These are phyloP conservation scores for Aspergillus heteromorphus DNA, from an alignment of 495 filamentous ascomycete species.

Conservation along the genomic window DNA sequence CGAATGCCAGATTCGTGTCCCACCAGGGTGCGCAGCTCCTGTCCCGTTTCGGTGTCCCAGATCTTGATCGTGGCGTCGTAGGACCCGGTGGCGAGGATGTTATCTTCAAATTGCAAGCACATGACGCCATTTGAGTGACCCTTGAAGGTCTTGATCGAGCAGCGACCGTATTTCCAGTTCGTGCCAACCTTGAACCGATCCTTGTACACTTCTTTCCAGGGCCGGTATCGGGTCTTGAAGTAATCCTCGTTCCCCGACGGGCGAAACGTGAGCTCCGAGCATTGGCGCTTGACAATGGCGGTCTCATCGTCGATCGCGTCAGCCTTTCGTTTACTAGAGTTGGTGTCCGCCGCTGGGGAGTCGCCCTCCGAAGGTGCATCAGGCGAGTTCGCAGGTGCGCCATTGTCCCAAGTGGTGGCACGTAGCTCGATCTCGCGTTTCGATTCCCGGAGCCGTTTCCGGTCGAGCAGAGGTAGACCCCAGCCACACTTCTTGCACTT, in stretches of 20 bases:
- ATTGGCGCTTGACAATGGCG: conserved; percentile 35
- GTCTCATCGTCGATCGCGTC: conserved; percentile 24
- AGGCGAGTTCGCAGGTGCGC: conserved; percentile 17
- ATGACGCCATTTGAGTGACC: conserved; percentile 95
- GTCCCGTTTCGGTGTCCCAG: conserved; percentile 86
- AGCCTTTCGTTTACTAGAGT: conserved; percentile 35
- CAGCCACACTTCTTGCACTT: conserved; percentile 97
- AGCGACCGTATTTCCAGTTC: conserved; percentile 95
- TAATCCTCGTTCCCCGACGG: conserved; percentile 35
- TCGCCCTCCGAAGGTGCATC: conserved; percentile 14
- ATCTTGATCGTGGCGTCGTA: conserved; percentile 94
- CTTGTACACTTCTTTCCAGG: conserved; percentile 92
- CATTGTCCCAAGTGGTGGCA: conserved; percentile 48
- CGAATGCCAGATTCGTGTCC: conserved; percentile 82
- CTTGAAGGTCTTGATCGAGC: conserved; percentile 69
- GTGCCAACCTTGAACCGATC: conserved; percentile 85
- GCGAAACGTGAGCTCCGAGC: conserved; percentile 25
- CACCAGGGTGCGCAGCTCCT: conserved; percentile 73
- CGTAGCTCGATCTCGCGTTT: conserved; percentile 79
- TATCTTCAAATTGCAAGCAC: conserved; percentile 92
- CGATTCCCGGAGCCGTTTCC: conserved; percentile 79
- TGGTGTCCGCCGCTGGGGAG: conserved; percentile 16
- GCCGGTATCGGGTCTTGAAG: conserved; percentile 51
- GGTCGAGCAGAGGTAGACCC: conserved; percentile 84
- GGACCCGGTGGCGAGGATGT: conserved; percentile 86